Conservation (phyloP, 306 rosid species). For the Hippophae gyantsensis region DNA sequence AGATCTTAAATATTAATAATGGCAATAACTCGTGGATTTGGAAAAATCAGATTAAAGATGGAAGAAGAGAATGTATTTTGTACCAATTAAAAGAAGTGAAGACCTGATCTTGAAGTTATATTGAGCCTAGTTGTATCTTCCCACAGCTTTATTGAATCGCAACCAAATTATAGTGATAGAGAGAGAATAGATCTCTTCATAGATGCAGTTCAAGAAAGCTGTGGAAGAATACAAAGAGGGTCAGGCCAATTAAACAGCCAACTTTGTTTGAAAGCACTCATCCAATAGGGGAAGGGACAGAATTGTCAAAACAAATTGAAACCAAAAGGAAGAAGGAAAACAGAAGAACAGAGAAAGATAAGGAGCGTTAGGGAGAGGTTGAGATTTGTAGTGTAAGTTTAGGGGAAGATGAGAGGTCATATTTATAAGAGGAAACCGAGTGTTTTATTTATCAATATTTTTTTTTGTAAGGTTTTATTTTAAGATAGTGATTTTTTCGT, state of each 20-base stretch:
- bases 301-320: slow-evolving; percentile 3
- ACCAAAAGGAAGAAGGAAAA: not conserved
- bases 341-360: slow-evolving; percentile 1
- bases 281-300: slow-evolving; percentile 9
- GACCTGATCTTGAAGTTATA: slow-evolving; percentile 10
- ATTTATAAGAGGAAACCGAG: slow-evolving; percentile 59
- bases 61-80: not conserved
- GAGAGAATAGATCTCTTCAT: slow-evolving; percentile 25
- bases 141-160: slow-evolving; percentile 99
- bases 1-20: not conserved
- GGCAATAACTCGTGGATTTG: not conserved
- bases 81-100: not conserved
- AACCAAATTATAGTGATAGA: slow-evolving; percentile 7
- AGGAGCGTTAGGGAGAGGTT: slow-evolving; percentile 2
- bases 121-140: slow-evolving; percentile 87
- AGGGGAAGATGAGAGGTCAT: slow-evolving; percentile 24
- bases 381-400: slow-evolving; percentile 30
- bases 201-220: slow-evolving; percentile 99
- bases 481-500: not conserved
- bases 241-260: slow-evolving; percentile 24
- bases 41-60: not conserved
- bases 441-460: not conserved
- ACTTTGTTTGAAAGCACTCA: not conserved
- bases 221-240: slow-evolving; percentile 97
- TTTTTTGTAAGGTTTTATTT: not conserved